Evolutionary conservation across 2,329 filamentous ascomycete species (phyloP).

Genomic region (Fusarium protoensiforme): DNA sequence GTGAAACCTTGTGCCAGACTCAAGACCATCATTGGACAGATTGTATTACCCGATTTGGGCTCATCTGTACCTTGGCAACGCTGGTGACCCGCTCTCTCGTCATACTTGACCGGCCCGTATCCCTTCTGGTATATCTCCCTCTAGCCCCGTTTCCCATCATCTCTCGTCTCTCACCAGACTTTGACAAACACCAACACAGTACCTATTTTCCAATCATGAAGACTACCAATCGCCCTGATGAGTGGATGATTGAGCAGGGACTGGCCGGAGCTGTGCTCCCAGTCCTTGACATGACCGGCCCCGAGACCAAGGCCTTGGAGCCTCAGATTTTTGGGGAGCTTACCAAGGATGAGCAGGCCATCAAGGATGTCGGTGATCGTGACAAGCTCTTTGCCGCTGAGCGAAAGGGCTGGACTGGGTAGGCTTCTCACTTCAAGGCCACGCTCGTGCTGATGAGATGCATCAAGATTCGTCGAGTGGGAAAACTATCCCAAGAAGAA

Average conservation of each 20-base stretch:
- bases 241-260: constrained; percentile 66
- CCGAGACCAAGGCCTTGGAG: constrained; percentile 45
- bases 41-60: background rate
- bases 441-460: background rate
- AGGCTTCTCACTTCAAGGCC: background rate
- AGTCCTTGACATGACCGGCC: constrained; percentile 57
- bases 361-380: constrained; percentile 53
- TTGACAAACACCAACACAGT: background rate
- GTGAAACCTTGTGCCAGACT: background rate
- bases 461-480: constrained; percentile 71
- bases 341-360: constrained; percentile 54
- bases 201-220: constrained; percentile 10
- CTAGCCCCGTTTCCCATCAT: background rate
- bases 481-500: constrained; percentile 77
- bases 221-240: constrained; percentile 52
- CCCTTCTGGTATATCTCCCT: background rate
- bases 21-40: background rate
- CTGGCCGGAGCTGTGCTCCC: constrained; percentile 58
- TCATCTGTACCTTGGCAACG: background rate
- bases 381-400: constrained; percentile 41
- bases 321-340: constrained; percentile 44
- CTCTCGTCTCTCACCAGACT: background rate
- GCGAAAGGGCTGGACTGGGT: constrained; percentile 50
- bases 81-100: background rate
- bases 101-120: background rate